phyloP scores from a whole-genome alignment of 2,329 filamentous ascomycete species.

The Botrytis tulipae region DNA sequence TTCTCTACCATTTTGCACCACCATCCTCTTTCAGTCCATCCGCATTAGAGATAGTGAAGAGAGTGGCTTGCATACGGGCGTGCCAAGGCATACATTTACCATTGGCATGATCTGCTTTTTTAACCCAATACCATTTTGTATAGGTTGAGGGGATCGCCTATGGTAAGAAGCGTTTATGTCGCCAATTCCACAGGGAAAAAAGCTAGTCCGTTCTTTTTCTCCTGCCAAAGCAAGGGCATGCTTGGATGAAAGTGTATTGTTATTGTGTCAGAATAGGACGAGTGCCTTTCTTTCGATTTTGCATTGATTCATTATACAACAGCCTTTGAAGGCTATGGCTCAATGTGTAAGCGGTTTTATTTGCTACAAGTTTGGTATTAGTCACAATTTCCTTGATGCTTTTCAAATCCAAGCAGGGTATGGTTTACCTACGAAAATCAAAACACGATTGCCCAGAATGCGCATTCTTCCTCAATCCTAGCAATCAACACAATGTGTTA shows the following conservation, averaged over 20 bases:
- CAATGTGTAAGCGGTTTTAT: neutral
- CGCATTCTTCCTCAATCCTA: neutral
- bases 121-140: neutral
- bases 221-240: conserved; percentile 6
- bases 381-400: neutral
- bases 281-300: neutral
- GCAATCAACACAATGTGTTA: conserved; percentile 1
- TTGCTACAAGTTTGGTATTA: neutral
- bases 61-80: conserved; percentile 11
- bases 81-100: conserved; percentile 1
- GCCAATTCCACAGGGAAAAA: conserved; percentile 9
- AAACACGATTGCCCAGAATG: neutral
- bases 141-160: neutral
- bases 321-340: neutral
- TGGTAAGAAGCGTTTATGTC: conserved; percentile 7
- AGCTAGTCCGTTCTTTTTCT: neutral
- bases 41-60: neutral
- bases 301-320: conserved; percentile 4
- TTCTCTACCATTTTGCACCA: neutral
- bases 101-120: conserved; percentile 5
- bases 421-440: neutral
- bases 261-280: neutral
- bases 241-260: neutral
- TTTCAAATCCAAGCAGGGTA: neutral
- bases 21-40: neutral